phyloP scores from a whole-genome alignment of 192 early-diverging fungal genomes.

The Mortierella hygrophila region DNA sequence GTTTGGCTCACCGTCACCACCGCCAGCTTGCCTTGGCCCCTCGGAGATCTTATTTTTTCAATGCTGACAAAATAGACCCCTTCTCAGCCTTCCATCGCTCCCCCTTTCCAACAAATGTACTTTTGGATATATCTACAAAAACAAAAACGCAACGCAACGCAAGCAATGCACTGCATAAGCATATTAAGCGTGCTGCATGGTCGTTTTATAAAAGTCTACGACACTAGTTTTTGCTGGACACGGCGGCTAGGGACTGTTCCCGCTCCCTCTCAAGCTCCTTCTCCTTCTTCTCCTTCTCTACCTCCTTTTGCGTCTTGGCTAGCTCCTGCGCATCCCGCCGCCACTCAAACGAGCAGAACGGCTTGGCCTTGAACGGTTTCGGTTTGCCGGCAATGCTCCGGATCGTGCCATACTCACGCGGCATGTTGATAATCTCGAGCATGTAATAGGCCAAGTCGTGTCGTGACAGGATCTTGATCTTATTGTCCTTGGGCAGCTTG shows the following conservation, averaged over 20 bases:
- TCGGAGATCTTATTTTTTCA: neutral
- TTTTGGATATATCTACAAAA: neutral
- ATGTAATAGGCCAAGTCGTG: conserved; percentile 53
- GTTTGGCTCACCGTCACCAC: neutral
- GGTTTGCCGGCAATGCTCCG: conserved; percentile 48
- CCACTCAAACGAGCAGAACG: conserved; percentile 26
- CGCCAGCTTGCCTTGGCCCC: neutral
- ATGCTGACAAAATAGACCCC: neutral
- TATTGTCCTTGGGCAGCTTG: conserved; percentile 28
- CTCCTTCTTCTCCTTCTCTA: conserved; percentile 7
- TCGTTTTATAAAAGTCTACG: neutral
- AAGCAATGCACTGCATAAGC: neutral
- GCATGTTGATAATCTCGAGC: conserved; percentile 32
- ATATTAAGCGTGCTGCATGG: neutral
- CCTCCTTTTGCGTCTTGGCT: neutral
- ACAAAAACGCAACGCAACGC: neutral
- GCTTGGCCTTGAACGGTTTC: conserved; percentile 21
- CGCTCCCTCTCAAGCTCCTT: conserved; percentile 7
- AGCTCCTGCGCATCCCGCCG: conserved; percentile 16
- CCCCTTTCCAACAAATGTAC: neutral
- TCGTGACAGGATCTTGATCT: conserved; percentile 44
- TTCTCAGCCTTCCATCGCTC: neutral
- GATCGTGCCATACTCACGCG: conserved; percentile 21
- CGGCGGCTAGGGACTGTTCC: neutral
- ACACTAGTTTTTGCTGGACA: neutral